Conservation (phyloP, 2,329 filamentous ascomycete genomes). For the Lachnellula cervina region DNA sequence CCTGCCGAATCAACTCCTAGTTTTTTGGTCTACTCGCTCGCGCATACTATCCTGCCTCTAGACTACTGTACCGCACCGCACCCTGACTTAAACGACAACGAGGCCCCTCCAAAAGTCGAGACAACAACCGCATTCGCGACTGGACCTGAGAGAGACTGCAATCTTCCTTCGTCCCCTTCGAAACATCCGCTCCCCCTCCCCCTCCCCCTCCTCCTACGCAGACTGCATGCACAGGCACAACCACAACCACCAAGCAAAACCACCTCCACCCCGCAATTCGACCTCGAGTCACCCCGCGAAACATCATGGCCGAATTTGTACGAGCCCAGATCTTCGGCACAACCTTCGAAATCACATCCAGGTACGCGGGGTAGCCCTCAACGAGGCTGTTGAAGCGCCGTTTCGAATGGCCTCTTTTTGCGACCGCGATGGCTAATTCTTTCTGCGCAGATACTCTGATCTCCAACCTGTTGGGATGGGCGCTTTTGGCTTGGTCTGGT, state of each 20-base stretch:
- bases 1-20: too few relatives aligned
- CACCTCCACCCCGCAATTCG: background rate
- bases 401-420: slow-evolving; percentile 4
- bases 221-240: too few relatives aligned
- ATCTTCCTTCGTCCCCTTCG: too few relatives aligned
- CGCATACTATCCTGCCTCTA: too few relatives aligned
- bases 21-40: too few relatives aligned
- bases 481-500: slow-evolving; percentile 98
- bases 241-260: background rate
- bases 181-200: background rate
- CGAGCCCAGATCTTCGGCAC: slow-evolving; percentile 99
- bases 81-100: too few relatives aligned
- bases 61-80: too few relatives aligned
- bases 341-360: slow-evolving; percentile 98
- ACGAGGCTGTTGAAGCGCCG: slow-evolving; percentile 5
- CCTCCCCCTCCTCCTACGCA: background rate
- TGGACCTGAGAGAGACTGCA: too few relatives aligned
- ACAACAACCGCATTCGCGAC: too few relatives aligned
- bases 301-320: slow-evolving; percentile 94
- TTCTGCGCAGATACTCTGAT: slow-evolving; percentile 75
- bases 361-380: slow-evolving; percentile 49
- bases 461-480: slow-evolving; percentile 99
- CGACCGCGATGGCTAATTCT: slow-evolving; percentile 14
- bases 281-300: background rate
- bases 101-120: too few relatives aligned